Base-by-base conservation (phyloP, 164 flowering plant species). In the Chimonanthus praecox region DNA sequence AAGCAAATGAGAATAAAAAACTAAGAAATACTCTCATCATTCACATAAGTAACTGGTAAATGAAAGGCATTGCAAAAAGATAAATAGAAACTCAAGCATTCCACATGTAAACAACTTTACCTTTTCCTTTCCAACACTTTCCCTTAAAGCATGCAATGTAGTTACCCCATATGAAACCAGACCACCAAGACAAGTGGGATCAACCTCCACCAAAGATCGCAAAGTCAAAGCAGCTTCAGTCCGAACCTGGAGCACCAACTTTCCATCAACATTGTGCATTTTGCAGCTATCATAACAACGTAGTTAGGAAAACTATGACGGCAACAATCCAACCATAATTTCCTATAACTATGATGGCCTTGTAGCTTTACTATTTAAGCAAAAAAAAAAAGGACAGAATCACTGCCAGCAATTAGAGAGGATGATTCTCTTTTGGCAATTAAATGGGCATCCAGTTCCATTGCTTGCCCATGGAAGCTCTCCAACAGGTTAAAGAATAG, bases 151-250 rank as follows among this genome's bases (percentile, higher is more conserved):
- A 73, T 77, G 88, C 33, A 95, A 81, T 58, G 88, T 90, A 18
- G 99, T 94, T 80, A 91, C 88, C 15, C 89, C 92, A 86, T 83
- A 95, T 66, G 98, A 88, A 80, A 88, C 80, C 82, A 95, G 89
- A 73, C 98, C 98, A 69, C 98, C 97, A 83, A 93, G 92, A 82
- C 97, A 90, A 15, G 90, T 87, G 13, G 98, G 98, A 85, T 95
- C 99, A 81, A 93, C 92, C 84, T 93, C 99, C 60, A 91, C 97
- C 81, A 95, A 73, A 47, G 88, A 79, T 68, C 97, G 97, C 78
- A 93, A 77, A 21, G 94, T 79, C 82, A 95, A 83, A 79, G 99
- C 94, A 84, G 99, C 97, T 82, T 95, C 99, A 73, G 88, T 80
- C 1, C 97, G 93, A n/a, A 93, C 99, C 99, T 95, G 74, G 16